Evolutionary conservation across 2,329 filamentous ascomycete species (phyloP), one percentile per base, ranked within the genome.

Genomic region (Talaromyces rugulosus): DNA sequence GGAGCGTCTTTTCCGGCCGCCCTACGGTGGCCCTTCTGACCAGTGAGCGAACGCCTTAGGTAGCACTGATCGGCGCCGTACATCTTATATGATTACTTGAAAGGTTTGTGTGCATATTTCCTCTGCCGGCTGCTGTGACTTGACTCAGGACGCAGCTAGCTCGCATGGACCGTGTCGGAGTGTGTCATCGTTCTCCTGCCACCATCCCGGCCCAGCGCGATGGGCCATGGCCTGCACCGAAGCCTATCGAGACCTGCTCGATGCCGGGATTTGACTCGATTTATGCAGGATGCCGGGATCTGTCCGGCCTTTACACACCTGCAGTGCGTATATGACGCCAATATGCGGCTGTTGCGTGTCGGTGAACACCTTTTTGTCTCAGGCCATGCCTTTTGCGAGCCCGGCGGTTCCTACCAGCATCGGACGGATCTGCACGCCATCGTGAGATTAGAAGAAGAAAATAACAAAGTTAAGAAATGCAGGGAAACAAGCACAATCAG

Each of bases 31-130:
- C 14, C 5, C 16, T 40, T 16, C 36, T 6, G 14, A 14, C 44
- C 44, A 47, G 33, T 54, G 54, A 61, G 16, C 27, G 59, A 34
- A 47, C 59, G 59, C 54, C 30, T 56, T 58, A 34, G 51, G 28
- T 47, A 61, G 11, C 16, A 61, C 51, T 55, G 44, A 47, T 47
- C 44, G 44, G 44, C 44, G 44, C 36, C n/a, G 36, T 7, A 47
- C 18, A 27, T 47, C n/a, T 27, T 47, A 47, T 27, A 47, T 18
- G n/a, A 47, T 47, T 47, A 47, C 44, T 18, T 11, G 44, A 18
- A 47, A 47, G 23, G 23, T 47, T 18, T 47, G 23, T 5, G 7
- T 27, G 44, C 44, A 47, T 47, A 27, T 27, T 47, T 27, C 8
- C 18, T 27, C 14, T 18, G 44, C 44, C n/a, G 42, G 14, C 14